Evolutionary conservation across 2,329 filamentous ascomycete species (phyloP), one percentile per base, ranked within the genome.

Genomic region (Phyllosticta citribraziliensis): DNA sequence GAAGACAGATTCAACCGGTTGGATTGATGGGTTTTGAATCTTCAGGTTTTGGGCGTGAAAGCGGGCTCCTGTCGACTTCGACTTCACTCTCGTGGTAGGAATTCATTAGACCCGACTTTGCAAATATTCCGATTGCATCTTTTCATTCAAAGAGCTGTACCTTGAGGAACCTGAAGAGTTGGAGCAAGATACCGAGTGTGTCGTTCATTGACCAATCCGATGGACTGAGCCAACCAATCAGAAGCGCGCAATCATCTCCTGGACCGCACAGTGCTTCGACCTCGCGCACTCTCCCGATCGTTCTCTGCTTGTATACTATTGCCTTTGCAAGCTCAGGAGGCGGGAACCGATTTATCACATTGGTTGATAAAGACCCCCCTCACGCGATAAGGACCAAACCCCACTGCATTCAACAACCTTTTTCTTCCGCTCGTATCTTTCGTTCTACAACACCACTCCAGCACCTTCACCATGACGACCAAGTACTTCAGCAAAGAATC

Each of bases 401-500:
- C 14, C 40, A n/a, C 17, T n/a, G 12, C 12, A 40, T 40, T 40
- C 35, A 17, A 40, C 2, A 40, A 40, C 35, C 35, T 40, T 14
- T 17, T 17, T 40, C 14, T 6, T 47, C 14, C 27, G 27, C 27
- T 10, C 40, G 17, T 47, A 47, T n/a, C 22, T 22, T 2, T 22
- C 22, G 2, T 2, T 22, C 14, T 47, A n/a, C 40, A 47, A 47
- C 40, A 47, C 17, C 17, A 47, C 19, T 1, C 33, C 33, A 47
- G n/a, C 40, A 5, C 6, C 20, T 53, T 24, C 33, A 55, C 12
- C 14, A 60, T 60, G 58, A 8, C 58, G 54, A 69, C 64, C 19
- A 62, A 69, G 51, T 68, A 66, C 60, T 69, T 70, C 58, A 30
- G 62, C 52, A 56, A 66, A n/a, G 63, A 65, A 17, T 62, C 70